Conservation (phyloP, 768 basidiomycete genomes). For the Hygrocybe punicea region DNA sequence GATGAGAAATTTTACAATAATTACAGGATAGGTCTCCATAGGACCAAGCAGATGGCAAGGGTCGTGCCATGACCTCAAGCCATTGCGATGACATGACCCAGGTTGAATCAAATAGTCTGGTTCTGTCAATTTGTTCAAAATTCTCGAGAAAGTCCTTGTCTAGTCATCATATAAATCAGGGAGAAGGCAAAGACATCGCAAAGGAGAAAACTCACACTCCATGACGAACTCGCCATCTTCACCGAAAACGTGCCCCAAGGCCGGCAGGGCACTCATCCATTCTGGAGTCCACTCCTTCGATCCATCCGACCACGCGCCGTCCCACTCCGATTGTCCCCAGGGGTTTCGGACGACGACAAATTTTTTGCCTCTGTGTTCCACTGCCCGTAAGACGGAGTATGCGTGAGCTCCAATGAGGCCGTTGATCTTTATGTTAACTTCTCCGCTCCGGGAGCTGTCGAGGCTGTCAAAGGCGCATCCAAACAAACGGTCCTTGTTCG, state of each 20-base stretch:
- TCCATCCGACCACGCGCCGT: slow-evolving; percentile 53
- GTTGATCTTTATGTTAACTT: slow-evolving; percentile 26
- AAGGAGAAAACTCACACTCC: slow-evolving; percentile 39
- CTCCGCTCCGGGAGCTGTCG: slow-evolving; percentile 28
- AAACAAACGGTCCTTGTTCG: slow-evolving; percentile 48
- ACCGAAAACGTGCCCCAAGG: slow-evolving; percentile 47
- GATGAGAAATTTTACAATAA: slow-evolving; percentile 1
- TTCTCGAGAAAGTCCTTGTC: slow-evolving; percentile 46
- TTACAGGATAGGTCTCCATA: slow-evolving; percentile 50
- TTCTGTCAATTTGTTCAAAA: slow-evolving; percentile 49
- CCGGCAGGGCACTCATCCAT: slow-evolving; percentile 44
- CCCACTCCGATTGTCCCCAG: slow-evolving; percentile 51
- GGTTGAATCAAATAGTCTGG: slow-evolving; percentile 45
- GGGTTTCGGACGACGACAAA: slow-evolving; percentile 54
- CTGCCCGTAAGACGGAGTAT: slow-evolving; percentile 49
- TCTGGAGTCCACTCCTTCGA: slow-evolving; percentile 56
- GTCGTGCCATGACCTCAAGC: slow-evolving; percentile 40
- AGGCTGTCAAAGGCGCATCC: slow-evolving; percentile 44
- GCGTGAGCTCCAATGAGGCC: slow-evolving; percentile 45
- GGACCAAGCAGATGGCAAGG: slow-evolving; percentile 36
- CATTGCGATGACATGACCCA: slow-evolving; percentile 54
- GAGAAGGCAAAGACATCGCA: background rate
- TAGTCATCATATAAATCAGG: slow-evolving; percentile 14
- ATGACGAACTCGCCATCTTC: slow-evolving; percentile 54
- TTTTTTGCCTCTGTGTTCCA: slow-evolving; percentile 46